Base-by-base conservation (phyloP, 2,329 filamentous ascomycete species). In the Aspergillus sp. region DNA sequence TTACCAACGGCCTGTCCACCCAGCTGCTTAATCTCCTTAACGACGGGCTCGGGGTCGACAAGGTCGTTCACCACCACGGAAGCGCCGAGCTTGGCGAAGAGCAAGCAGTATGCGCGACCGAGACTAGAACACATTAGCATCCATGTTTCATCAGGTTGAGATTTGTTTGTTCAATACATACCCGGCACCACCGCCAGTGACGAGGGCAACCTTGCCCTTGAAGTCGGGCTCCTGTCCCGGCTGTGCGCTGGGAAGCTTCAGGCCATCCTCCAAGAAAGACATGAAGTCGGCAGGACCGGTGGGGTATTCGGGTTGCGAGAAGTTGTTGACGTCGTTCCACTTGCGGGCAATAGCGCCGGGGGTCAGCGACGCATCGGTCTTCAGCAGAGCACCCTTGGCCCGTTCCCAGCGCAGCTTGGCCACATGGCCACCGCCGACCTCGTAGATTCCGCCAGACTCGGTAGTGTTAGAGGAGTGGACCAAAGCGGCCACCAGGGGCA, bases 361-460 rank as follows among this genome's bases (percentile, higher is more conserved):
- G 6, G 94, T 98, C 77, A 96, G 90, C 64, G 85, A 88, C 70
- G 89, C 86, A 77, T 98, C 95, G 57, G 92, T 88, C 83, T 94
- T 96, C 73, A 97, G 86, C 45, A 98, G 84, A 63, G 91, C 89
- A 78, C 95, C 95, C 75, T 87, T 89, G 57, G 95, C 88, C 65
- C 95, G 90, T 84, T 99, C 91, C 95, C 95, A 99, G 72, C 95
- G 87, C 60, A 96, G 80, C 84, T 98, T 98, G 67, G 94, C 91
- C 59, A 96, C 81, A 79, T 96, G 92, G 58, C 94, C 95, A 73
- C 91, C 95, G 61, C 95, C 95, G 65, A 90, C 91, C 80, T 98
- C 95, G 77, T 93, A 98, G 75, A 98, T 96, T 62, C 87, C 83
- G 64, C 95, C 95, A 51, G 85, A 94, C 83, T 98, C 94, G 52